phyloP scores from a whole-genome alignment of 192 early-diverging fungal genomes.

The Phycomyces nitens region DNA sequence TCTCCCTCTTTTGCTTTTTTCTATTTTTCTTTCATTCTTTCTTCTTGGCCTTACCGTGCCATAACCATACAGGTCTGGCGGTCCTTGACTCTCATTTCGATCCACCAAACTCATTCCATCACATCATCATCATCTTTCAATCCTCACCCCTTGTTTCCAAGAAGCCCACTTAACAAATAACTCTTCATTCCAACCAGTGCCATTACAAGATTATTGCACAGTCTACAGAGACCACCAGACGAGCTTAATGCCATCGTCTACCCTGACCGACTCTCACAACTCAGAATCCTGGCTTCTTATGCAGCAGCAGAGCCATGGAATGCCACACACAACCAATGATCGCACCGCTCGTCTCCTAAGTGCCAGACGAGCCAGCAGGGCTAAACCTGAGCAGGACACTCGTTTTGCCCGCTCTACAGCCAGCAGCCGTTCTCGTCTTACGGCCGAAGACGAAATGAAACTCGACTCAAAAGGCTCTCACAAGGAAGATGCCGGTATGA shows the following conservation, averaged over 20 bases:
- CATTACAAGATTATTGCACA: no score
- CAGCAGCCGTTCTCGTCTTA: not conserved
- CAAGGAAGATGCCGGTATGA: conserved; percentile 9
- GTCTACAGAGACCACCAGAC: no score
- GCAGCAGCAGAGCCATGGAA: conserved; percentile 5
- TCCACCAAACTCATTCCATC: no score
- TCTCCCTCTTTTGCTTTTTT: not conserved
- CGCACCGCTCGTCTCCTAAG: not conserved
- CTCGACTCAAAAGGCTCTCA: not conserved
- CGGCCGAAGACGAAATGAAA: not conserved
- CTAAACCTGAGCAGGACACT: not conserved
- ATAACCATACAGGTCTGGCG: not conserved
- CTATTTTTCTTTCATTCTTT: not conserved
- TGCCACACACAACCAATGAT: not conserved
- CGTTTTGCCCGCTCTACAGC: not conserved
- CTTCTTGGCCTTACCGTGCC: not conserved
- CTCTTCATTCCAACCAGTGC: no score
- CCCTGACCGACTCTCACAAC: conserved; percentile 12
- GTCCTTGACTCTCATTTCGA: not conserved
- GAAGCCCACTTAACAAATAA: no score
- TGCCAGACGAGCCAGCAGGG: not conserved
- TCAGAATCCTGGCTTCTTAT: conserved; percentile 18
- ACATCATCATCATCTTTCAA: no score
- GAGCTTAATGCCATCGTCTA: conserved; percentile 16
- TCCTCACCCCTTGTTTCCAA: no score